Evolutionary conservation across 2,329 filamentous ascomycete genomes (phyloP).

Genomic region (Ceratocystis papillata): DNA sequence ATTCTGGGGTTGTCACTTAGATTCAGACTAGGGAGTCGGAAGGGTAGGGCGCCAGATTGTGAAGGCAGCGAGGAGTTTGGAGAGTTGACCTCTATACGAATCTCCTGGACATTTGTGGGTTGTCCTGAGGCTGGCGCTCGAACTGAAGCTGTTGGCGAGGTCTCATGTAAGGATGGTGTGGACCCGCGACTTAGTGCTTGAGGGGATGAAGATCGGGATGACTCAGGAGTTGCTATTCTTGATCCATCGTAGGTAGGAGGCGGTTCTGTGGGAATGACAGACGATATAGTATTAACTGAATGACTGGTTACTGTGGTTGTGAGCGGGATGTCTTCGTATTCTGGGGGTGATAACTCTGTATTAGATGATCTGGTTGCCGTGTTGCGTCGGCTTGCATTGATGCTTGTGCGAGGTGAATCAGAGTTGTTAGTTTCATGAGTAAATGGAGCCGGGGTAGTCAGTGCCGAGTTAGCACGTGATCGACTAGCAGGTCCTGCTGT

Average conservation of each 20-base stretch:
- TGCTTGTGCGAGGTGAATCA: slow-evolving; percentile 16
- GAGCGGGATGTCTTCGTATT: slow-evolving; percentile 25
- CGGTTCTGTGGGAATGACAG: slow-evolving; percentile 35
- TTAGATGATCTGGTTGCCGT: slow-evolving; percentile 15
- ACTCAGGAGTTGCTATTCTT: neutral
- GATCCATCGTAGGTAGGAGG: slow-evolving; percentile 45
- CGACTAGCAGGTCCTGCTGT: slow-evolving; percentile 31
- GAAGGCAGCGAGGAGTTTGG: slow-evolving; percentile 30
- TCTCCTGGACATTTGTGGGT: neutral
- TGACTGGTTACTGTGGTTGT: slow-evolving; percentile 25
- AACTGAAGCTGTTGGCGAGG: neutral
- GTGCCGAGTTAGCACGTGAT: slow-evolving; percentile 29
- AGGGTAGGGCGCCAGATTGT: slow-evolving; percentile 33
- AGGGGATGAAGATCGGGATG: neutral
- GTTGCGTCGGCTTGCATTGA: slow-evolving; percentile 17
- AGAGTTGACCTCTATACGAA: neutral
- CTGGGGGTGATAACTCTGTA: slow-evolving; percentile 12
- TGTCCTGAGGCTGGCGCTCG: neutral
- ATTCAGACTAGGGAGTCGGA: slow-evolving; percentile 43
- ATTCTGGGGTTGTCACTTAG: slow-evolving; percentile 45
- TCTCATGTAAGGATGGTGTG: neutral
- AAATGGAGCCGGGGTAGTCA: slow-evolving; percentile 27
- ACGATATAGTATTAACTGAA: slow-evolving; percentile 20
- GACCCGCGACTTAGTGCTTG: neutral
- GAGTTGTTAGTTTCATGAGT: neutral